Base-by-base conservation (phyloP, 2,329 filamentous ascomycete genomes). In the Sporothrix schenckii region DNA sequence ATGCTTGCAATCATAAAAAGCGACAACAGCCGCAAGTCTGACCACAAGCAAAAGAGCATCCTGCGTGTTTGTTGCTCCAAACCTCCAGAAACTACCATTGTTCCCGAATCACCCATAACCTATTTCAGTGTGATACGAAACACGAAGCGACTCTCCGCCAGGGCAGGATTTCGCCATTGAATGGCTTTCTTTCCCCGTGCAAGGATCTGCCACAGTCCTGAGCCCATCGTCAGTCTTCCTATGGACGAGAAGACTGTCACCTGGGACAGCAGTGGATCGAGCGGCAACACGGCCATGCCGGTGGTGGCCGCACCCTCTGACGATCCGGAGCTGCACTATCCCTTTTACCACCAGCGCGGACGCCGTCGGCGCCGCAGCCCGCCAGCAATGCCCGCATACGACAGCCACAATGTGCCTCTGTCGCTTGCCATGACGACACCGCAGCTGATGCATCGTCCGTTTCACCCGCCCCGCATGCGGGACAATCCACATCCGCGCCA, bases 331-430 rank as follows among this genome's bases (percentile, higher is more conserved):
- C 54, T 69, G 41, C 44, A 60, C 66, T 30, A 39, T 14, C 68
- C 68, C 2, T 54, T 24, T 39, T 39, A 50, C 44, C 69, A 67
- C 30, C 52, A 69, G 53, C 70, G 70, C 16, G 70, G 67, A 19
- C 71, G 71, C 16, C 49, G 47, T 13, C 71, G 71, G 24, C 71
- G 71, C 16, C 71, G 71, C 61, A 72, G 71, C 53, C 71, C 69
- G 21, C 49, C 58, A 0, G 67, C 69, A 9, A 9, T 49, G 11
- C 60, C 68, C 10, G 30, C 47, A 14, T 19, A 70, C 60, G 68
- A 58, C 39, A 34, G 47, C 34, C 21, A 27, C 11, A 24, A 47
- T 2, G 65, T 67, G 30, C 69, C 54, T 0, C 58, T 67, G 13
- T 47, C 63, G 21, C 54, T 70, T 9, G 34, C 69, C n/a, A 61